Evolutionary conservation across 176 grass and related monocot genomes (phyloP).

Genomic region (Dactylis glomerata): DNA sequence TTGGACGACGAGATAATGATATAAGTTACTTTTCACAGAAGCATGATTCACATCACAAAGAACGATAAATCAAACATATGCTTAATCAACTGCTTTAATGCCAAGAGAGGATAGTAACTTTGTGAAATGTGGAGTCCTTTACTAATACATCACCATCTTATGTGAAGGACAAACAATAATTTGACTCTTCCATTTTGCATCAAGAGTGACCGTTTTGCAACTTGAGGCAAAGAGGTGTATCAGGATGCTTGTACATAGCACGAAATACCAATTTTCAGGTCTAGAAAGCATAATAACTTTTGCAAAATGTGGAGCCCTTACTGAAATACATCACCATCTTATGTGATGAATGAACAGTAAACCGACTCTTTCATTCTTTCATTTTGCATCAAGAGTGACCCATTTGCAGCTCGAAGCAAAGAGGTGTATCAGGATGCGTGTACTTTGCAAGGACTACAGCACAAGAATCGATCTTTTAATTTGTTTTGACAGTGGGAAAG

Average conservation of each 20-base stretch:
- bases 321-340: conserved; percentile 33
- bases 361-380: conserved; percentile 23
- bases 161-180: conserved; percentile 33
- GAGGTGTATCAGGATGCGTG: conserved; percentile 89
- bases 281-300: neutral
- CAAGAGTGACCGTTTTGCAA: conserved; percentile 68
- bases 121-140: conserved; percentile 24
- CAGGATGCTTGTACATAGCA: conserved; percentile 56
- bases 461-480: neutral
- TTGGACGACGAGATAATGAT: neutral
- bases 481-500: neutral
- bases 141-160: conserved; percentile 38
- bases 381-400: conserved; percentile 86
- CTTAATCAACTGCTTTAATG: neutral
- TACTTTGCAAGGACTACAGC: conserved; percentile 1
- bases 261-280: neutral
- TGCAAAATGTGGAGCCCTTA: conserved; percentile 29
- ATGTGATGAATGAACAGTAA: conserved; percentile 37
- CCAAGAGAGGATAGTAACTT: neutral
- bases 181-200: conserved; percentile 62
- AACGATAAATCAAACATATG: neutral
- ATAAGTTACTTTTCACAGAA: neutral
- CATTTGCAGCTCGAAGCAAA: conserved; percentile 48
- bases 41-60: neutral
- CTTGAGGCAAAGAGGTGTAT: conserved; percentile 80